Evolutionary conservation across 352 stramenopile species (phyloP).

Genomic region (Pythium brassicae): DNA sequence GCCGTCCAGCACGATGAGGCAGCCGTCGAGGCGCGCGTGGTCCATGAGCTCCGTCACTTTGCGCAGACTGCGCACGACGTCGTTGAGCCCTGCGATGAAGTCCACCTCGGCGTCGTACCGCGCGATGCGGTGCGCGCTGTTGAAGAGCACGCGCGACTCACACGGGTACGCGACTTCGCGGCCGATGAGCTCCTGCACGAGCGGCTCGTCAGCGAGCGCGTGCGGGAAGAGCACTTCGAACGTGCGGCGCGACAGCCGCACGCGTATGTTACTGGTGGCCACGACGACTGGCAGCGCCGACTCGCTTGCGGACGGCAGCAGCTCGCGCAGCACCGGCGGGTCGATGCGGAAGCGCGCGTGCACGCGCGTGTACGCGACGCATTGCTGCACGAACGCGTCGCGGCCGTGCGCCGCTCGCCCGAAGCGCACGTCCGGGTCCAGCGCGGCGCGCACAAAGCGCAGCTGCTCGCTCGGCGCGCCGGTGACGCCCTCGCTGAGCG

Average conservation of each 20-base stretch:
- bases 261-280: constrained; percentile 7
- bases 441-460: constrained; percentile 5
- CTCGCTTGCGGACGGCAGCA: constrained; percentile 7
- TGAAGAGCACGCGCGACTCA: constrained; percentile 39
- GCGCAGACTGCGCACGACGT: constrained; percentile 17
- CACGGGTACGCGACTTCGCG: constrained; percentile 31
- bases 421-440: constrained; percentile 16
- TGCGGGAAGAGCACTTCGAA: constrained; percentile 46
- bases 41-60: constrained; percentile 17
- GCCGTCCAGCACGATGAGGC: constrained; percentile 11
- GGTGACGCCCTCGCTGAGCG: constrained; percentile 5
- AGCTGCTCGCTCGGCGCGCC: constrained; percentile 9
- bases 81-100: constrained; percentile 35
- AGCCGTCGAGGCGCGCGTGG: constrained; percentile 13
- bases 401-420: neutral
- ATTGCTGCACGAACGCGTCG: constrained; percentile 21
- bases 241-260: constrained; percentile 30
- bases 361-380: constrained; percentile 15
- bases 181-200: constrained; percentile 28
- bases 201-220: constrained; percentile 30
- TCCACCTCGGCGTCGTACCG: constrained; percentile 33
- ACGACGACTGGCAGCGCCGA: constrained; percentile 13
- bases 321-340: constrained; percentile 10
- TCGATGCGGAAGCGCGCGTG: constrained; percentile 13
- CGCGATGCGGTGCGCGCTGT: constrained; percentile 35